Evolutionary conservation across 1,284 basidiomycete genomes (phyloP).

Genomic region (Cryptococcus sp.): DNA sequence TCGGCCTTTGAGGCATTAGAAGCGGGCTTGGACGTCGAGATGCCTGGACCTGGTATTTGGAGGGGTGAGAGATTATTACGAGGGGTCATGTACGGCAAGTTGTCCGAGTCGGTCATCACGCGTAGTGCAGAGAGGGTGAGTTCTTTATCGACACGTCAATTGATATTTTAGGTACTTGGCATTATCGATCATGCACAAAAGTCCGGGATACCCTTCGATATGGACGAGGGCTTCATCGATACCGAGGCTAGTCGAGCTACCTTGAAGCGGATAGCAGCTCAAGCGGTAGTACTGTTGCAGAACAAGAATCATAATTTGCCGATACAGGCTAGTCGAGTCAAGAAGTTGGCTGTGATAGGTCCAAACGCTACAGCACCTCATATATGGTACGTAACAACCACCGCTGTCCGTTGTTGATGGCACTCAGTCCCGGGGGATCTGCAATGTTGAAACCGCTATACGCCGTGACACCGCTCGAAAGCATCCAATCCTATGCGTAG

Average conservation of each 20-base stretch:
- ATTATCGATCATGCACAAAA: neutral
- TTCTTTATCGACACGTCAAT: neutral
- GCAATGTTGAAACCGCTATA: constrained; percentile 66
- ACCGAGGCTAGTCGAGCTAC: neutral
- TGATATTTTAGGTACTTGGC: neutral
- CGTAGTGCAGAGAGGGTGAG: neutral
- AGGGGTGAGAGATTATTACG: neutral
- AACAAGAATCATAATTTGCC: constrained; percentile 44
- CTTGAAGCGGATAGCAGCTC: neutral
- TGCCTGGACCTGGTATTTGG: neutral
- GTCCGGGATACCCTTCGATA: neutral
- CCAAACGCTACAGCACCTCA: constrained; percentile 65
- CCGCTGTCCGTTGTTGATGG: neutral
- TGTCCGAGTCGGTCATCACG: neutral
- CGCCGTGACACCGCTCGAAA: constrained; percentile 65
- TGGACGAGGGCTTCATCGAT: neutral
- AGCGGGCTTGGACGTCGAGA: neutral
- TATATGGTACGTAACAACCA: constrained; percentile 6
- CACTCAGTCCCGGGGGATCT: constrained; percentile 66
- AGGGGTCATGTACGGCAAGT: neutral
- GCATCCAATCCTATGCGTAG: constrained; percentile 49
- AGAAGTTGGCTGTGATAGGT: constrained; percentile 61
- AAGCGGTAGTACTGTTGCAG: constrained; percentile 59
- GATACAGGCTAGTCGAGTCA: constrained; percentile 16
- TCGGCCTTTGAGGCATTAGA: neutral